Evolutionary conservation across 352 stramenopile genomes (phyloP).

Genomic region (Phytophthora capsici): DNA sequence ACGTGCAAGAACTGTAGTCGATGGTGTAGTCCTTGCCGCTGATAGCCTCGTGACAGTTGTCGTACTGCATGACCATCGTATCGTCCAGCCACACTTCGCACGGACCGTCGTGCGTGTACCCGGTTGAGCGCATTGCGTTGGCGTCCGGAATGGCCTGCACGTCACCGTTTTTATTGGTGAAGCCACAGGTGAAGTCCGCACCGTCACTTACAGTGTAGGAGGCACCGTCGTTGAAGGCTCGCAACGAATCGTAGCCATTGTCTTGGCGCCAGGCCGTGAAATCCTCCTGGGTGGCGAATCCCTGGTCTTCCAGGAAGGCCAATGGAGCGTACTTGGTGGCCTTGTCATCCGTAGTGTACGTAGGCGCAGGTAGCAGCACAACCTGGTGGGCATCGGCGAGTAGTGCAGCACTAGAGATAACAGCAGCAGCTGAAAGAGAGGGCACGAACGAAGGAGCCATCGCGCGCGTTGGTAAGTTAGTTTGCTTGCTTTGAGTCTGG

Average conservation of each 20-base stretch:
- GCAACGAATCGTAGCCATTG: constrained; percentile 50
- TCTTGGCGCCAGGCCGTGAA: constrained; percentile 44
- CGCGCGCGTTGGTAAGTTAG: not conserved
- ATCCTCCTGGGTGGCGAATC: constrained; percentile 47
- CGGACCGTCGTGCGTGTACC: constrained; percentile 57
- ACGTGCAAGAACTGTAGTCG: constrained; percentile 47
- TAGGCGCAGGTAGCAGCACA: constrained; percentile 46
- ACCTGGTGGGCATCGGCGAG: constrained; percentile 41
- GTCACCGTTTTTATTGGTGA: constrained; percentile 33
- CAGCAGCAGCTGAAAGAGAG: constrained; percentile 24
- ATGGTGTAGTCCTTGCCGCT: constrained; percentile 44
- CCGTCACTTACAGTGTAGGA: constrained; percentile 44
- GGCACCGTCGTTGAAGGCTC: constrained; percentile 47
- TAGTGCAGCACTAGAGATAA: constrained; percentile 31
- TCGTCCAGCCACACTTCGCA: constrained; percentile 57
- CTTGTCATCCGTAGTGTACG: constrained; percentile 43
- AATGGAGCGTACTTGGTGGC: constrained; percentile 49
- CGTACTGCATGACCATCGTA: constrained; percentile 40
- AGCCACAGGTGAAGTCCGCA: constrained; percentile 45
- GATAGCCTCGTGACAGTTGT: constrained; percentile 45
- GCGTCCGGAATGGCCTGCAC: constrained; percentile 42
- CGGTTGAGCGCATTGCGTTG: constrained; percentile 44
- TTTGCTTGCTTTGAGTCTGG: constrained; percentile 6
- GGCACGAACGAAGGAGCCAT: constrained; percentile 28
- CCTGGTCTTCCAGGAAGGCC: constrained; percentile 58